phyloP scores from a whole-genome alignment of 2,329 filamentous ascomycete genomes.

The Emericellopsis atlantica region DNA sequence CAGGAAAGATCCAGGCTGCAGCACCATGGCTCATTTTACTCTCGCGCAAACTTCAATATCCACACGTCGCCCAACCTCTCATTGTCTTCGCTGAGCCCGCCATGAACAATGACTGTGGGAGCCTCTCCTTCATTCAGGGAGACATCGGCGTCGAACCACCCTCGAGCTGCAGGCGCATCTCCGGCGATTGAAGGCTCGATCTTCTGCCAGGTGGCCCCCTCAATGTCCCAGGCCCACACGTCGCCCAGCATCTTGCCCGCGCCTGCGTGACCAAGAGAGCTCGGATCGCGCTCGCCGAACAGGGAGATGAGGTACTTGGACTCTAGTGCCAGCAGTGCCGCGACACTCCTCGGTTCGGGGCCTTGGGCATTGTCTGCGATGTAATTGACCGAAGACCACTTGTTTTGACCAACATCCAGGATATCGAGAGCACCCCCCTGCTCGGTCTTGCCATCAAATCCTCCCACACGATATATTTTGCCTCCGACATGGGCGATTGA shows the following conservation, averaged over 20 bases:
- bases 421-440: slow-evolving; percentile 45
- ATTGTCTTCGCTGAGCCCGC: slow-evolving; percentile 23
- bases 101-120: slow-evolving; percentile 19
- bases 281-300: slow-evolving; percentile 25
- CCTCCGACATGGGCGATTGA: slow-evolving; percentile 24
- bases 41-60: slow-evolving; percentile 12
- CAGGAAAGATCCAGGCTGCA: too few species aligned
- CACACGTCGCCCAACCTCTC: slow-evolving; percentile 24
- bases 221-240: slow-evolving; percentile 25
- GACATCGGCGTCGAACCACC: slow-evolving; percentile 26
- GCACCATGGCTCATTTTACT: too few species aligned
- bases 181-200: slow-evolving; percentile 6
- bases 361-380: slow-evolving; percentile 13
- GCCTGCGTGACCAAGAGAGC: slow-evolving; percentile 22
- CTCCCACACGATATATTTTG: slow-evolving; percentile 47
- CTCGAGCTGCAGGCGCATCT: slow-evolving; percentile 16
- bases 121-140: slow-evolving; percentile 2
- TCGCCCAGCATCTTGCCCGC: slow-evolving; percentile 26
- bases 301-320: slow-evolving; percentile 18
- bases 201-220: slow-evolving; percentile 13
- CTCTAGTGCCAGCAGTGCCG: slow-evolving; percentile 11
- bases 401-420: slow-evolving; percentile 9
- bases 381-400: slow-evolving; percentile 13
- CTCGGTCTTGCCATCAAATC: slow-evolving; percentile 49
- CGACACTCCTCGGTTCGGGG: slow-evolving; percentile 18